A percentile compares a stretch with the other conserved stretches of the same genome.
Evolutionary conservation across 2,329 filamentous ascomycete species (phyloP).

Genomic region (Talaromyces sp.): DNA sequence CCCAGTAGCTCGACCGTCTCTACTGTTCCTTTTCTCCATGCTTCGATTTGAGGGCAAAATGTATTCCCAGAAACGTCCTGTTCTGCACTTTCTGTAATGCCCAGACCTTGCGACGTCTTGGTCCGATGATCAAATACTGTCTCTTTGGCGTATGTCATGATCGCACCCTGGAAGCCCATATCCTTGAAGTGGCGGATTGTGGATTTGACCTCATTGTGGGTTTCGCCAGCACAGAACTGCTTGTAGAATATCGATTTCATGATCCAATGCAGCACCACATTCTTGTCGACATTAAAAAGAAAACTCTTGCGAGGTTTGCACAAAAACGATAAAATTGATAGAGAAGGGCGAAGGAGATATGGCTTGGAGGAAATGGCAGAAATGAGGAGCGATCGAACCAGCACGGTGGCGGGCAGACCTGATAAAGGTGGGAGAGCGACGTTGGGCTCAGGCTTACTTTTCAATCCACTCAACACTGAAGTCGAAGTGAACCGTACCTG

Average conservation of each 20-base stretch:
- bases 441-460: neutral
- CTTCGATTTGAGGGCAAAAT: neutral
- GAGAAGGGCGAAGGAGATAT: neutral
- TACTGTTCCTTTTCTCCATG: neutral
- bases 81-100: neutral
- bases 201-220: constrained; percentile 57
- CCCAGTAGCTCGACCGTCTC: neutral
- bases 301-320: neutral
- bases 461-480: neutral
- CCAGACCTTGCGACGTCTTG: constrained; percentile 15
- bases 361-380: neutral
- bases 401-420: neutral
- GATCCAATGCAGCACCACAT: constrained; percentile 40
- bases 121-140: constrained; percentile 55
- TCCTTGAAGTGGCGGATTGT: constrained; percentile 63
- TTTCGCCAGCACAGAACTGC: constrained; percentile 86
- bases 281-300: constrained; percentile 41
- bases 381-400: neutral
- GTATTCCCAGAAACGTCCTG: neutral
- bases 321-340: neutral
- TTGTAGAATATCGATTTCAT: constrained; percentile 60
- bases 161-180: constrained; percentile 77
- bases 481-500: neutral
- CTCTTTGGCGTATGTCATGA: constrained; percentile 78
- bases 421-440: neutral